Evolutionary conservation across 352 stramenopile genomes (phyloP).

Genomic region (Phytophthora meadii): DNA sequence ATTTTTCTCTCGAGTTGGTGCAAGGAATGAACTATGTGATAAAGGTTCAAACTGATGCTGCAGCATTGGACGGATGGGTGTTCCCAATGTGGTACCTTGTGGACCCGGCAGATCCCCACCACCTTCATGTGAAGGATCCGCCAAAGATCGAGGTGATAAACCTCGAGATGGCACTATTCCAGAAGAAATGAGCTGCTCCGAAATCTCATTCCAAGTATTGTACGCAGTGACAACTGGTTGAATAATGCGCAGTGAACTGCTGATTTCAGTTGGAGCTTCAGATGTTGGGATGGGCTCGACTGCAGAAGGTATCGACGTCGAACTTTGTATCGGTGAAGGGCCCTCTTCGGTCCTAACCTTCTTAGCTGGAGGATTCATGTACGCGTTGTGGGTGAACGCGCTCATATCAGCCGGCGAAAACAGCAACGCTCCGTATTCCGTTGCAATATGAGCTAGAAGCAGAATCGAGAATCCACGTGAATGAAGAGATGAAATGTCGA

Average conservation of each 20-base stretch:
- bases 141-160: slow-evolving; percentile 1
- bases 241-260: slow-evolving; percentile 28
- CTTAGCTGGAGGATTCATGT: slow-evolving; percentile 19
- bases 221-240: slow-evolving; percentile 45
- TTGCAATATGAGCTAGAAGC: slow-evolving; percentile 52
- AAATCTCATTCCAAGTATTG: slow-evolving; percentile 52
- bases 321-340: slow-evolving; percentile 1
- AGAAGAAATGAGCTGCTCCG: slow-evolving; percentile 46
- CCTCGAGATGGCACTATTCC: slow-evolving; percentile 51
- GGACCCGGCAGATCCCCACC: slow-evolving; percentile 2
- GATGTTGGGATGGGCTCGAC: neutral
- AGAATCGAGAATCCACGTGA: slow-evolving; percentile 47
- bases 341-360: slow-evolving; percentile 3
- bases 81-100: neutral
- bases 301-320: neutral
- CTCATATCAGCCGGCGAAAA: slow-evolving; percentile 73
- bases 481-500: slow-evolving; percentile 51
- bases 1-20: slow-evolving; percentile 26
- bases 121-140: slow-evolving; percentile 15
- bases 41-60: slow-evolving; percentile 53
- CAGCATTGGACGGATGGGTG: slow-evolving; percentile 42
- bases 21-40: slow-evolving; percentile 45
- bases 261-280: neutral
- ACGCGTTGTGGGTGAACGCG: slow-evolving; percentile 58
- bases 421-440: slow-evolving; percentile 62